phyloP scores from a whole-genome alignment of 768 basidiomycete genomes.

The Leccinum variicolor region DNA sequence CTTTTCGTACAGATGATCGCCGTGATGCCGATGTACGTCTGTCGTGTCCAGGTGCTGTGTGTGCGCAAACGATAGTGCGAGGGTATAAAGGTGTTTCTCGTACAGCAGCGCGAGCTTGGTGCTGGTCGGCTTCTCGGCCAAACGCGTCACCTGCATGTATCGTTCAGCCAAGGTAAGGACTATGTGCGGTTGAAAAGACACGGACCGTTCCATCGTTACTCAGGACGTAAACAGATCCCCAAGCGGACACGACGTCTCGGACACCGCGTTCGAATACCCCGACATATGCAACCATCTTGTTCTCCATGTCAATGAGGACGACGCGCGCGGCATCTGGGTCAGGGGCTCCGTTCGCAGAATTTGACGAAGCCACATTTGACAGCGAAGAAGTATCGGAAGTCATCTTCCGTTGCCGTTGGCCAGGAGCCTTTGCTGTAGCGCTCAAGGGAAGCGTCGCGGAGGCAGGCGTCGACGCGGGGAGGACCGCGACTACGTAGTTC shows the following conservation, averaged over 20 bases:
- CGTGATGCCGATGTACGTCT: slow-evolving; percentile 87
- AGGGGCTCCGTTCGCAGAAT: slow-evolving; percentile 39
- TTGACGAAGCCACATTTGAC: neutral
- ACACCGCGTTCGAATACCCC: slow-evolving; percentile 83
- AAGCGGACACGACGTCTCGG: slow-evolving; percentile 74
- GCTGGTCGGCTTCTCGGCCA: slow-evolving; percentile 76
- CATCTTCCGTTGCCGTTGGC: slow-evolving; percentile 22
- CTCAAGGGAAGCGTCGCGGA: slow-evolving; percentile 40
- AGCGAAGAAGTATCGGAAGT: slow-evolving; percentile 11
- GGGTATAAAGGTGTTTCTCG: slow-evolving; percentile 67
- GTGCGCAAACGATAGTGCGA: slow-evolving; percentile 81
- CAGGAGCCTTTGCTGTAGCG: slow-evolving; percentile 57
- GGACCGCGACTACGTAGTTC: slow-evolving; percentile 89
- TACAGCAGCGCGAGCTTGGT: slow-evolving; percentile 88
- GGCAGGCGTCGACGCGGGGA: slow-evolving; percentile 74
- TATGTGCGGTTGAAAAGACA: neutral
- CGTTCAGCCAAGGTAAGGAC: neutral
- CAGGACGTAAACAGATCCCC: slow-evolving; percentile 77
- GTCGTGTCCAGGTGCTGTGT: slow-evolving; percentile 80
- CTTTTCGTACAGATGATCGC: slow-evolving; percentile 87
- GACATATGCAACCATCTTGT: slow-evolving; percentile 84
- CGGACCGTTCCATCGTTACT: slow-evolving; percentile 75
- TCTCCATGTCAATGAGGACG: slow-evolving; percentile 87
- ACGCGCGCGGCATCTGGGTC: slow-evolving; percentile 72
- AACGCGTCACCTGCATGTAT: slow-evolving; percentile 49